A percentile compares a stretch with the other conserved stretches of the same genome.
Evolutionary conservation across 768 basidiomycete genomes (phyloP).

Genomic region (Rhodotorula sphaerocarpa): DNA sequence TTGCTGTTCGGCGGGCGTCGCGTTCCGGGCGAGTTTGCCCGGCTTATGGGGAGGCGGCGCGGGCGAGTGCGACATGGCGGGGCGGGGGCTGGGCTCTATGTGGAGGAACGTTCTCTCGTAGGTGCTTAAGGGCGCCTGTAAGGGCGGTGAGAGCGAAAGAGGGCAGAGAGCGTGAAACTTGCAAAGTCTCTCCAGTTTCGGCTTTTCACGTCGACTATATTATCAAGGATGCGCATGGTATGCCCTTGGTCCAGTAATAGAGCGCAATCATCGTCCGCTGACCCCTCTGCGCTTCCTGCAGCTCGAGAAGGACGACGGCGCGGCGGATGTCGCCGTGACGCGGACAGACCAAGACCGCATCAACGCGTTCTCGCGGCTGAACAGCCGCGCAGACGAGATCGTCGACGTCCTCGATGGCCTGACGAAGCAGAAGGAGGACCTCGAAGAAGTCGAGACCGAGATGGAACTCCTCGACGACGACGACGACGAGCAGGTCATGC

Average conservation of each 20-base stretch:
- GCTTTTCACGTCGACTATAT: too few relatives aligned
- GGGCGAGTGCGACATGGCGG: background rate
- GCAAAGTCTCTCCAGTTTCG: too few relatives aligned
- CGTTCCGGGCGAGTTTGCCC: background rate
- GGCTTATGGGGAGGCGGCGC: background rate
- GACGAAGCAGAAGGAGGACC: constrained; percentile 45
- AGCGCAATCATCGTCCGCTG: background rate
- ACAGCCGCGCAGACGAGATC: constrained; percentile 44
- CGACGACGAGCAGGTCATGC: constrained; percentile 43
- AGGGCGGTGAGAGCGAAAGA: too few relatives aligned
- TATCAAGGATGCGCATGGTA: too few relatives aligned
- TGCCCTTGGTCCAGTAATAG: too few relatives aligned
- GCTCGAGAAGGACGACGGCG: constrained; percentile 7
- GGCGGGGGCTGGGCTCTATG: too few relatives aligned
- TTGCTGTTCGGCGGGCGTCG: constrained; percentile 48
- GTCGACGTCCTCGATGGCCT: constrained; percentile 41
- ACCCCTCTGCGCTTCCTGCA: background rate
- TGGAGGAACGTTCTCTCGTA: too few relatives aligned
- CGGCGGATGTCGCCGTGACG: constrained; percentile 9
- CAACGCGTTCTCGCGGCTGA: constrained; percentile 46
- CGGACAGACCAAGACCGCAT: constrained; percentile 45
- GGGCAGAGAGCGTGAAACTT: too few relatives aligned
- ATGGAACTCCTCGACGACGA: constrained; percentile 45
- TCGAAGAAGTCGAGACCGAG: constrained; percentile 46
- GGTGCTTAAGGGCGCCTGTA: too few relatives aligned